phyloP scores from a whole-genome alignment of 805 yeast genomes.

The Yarrowia yakushimensis region DNA sequence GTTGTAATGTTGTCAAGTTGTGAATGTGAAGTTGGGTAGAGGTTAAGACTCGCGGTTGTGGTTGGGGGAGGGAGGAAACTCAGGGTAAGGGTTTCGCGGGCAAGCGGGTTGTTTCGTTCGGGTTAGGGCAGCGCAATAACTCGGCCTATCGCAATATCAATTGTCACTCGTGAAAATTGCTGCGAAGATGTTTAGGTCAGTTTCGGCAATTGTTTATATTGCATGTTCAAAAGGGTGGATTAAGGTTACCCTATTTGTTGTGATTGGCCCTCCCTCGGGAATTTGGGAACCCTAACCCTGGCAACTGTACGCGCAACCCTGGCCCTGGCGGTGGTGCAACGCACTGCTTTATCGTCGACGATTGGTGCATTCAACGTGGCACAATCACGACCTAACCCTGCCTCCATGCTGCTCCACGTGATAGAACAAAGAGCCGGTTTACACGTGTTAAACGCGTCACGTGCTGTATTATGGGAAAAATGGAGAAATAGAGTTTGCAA shows the following conservation, averaged over 20 bases:
- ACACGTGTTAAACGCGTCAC: not conserved
- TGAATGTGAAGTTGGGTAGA: not conserved
- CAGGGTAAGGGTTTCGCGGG: not conserved
- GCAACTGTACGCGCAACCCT: no score
- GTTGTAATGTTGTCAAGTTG: not conserved
- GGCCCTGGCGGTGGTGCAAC: no score
- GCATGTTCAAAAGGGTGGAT: not conserved
- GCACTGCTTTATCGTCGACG: no score
- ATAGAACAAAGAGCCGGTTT: not conserved
- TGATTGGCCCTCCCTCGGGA: constrained; percentile 2
- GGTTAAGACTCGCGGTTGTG: not conserved
- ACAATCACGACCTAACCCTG: no score
- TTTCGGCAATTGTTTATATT: not conserved
- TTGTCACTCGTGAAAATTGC: no score
- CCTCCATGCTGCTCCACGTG: not conserved
- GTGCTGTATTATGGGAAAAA: not conserved
- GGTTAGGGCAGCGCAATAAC: not conserved
- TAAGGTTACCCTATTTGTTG: constrained; percentile 7
- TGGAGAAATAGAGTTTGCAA: not conserved
- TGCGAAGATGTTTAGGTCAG: not conserved
- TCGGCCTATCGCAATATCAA: no score
- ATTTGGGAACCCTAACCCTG: not conserved
- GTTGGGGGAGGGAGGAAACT: not conserved
- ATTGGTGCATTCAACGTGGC: no score
- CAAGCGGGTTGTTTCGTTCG: not conserved